phyloP scores from a whole-genome alignment of 1,284 basidiomycete genomes.

The Entoloma clypeatum region DNA sequence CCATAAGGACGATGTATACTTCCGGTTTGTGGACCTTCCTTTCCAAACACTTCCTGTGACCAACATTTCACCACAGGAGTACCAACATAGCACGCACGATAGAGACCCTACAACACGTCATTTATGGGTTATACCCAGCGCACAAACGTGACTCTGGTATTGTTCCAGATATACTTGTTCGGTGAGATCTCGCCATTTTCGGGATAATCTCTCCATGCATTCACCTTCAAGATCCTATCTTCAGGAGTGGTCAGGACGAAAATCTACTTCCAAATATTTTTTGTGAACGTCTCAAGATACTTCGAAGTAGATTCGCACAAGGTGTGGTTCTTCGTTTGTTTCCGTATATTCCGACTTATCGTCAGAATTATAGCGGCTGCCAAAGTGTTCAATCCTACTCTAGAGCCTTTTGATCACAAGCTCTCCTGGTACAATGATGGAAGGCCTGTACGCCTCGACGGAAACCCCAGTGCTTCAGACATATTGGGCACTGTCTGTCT shows the following conservation, averaged over 20 bases:
- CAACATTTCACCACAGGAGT: slow-evolving; percentile 27
- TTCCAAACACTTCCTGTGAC: neutral
- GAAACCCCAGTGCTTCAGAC: slow-evolving; percentile 73
- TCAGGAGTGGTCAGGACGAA: slow-evolving; percentile 67
- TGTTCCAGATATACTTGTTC: slow-evolving; percentile 51
- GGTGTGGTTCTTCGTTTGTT: slow-evolving; percentile 8
- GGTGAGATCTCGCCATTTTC: slow-evolving; percentile 37
- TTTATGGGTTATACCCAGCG: slow-evolving; percentile 68
- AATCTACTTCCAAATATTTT: slow-evolving; percentile 69
- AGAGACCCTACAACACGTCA: slow-evolving; percentile 71
- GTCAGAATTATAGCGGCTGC: slow-evolving; percentile 56
- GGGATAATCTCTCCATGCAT: neutral
- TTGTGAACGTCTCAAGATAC: slow-evolving; percentile 63
- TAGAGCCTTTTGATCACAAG: slow-evolving; percentile 61
- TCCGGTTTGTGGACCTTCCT: slow-evolving; percentile 40
- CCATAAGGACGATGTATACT: slow-evolving; percentile 54
- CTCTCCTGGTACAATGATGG: slow-evolving; percentile 69
- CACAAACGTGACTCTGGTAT: slow-evolving; percentile 42
- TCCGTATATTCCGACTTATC: slow-evolving; percentile 1
- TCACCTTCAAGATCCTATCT: neutral
- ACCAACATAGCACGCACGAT: slow-evolving; percentile 78
- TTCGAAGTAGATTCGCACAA: slow-evolving; percentile 53
- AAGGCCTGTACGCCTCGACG: slow-evolving; percentile 68
- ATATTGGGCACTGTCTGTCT: slow-evolving; percentile 83
- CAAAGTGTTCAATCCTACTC: slow-evolving; percentile 57